Base-by-base conservation (phyloP, 441 rosid species). In the Pelargonium australe region DNA sequence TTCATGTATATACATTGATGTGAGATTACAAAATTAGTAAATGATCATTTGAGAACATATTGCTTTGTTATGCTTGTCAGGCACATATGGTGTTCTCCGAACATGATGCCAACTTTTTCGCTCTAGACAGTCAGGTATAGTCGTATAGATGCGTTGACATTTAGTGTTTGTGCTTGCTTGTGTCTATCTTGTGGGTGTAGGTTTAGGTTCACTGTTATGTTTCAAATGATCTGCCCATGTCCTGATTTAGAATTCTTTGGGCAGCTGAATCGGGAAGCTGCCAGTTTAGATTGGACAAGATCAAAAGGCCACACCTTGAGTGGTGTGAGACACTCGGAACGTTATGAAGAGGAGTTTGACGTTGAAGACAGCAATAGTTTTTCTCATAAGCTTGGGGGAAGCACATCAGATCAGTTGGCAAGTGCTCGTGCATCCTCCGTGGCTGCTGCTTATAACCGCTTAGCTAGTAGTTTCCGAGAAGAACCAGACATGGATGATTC, bases 1-100 rank as follows among this genome's bases (percentile, higher is more conserved):
- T 58, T 8, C 31, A 20, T 19, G 63, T 58, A 8, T 57, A 19
- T 17, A 11, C 63, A 20, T 17, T 31, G 31, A 9, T 58, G 11
- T 19, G 23, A 19, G 31, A 58, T 20, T 58, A 20, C 40, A 49
- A 19, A 67, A 63, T 47, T 23, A 66, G 51, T 11, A 17, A 45
- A 63, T 69, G 49, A 40, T 63, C 63, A 11, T 66, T 43, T 25
- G 58, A 57, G 61, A 70, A 77, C n/a, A 66, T 57, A 57, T 34
- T 63, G 34, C 74, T 8, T 72, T 63, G 34, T 61, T 68, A 60
- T 77, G 69, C 51, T 69, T 79, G 65, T 77, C 86, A 95, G 99
- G 97, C 98, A 70, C 99, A 92, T 82, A 95, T 95, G 98, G 83
- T 95, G 45, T 81, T 78, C 84, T 72, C 98, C 2, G 99, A 95